phyloP scores from a whole-genome alignment of 306 rosid genomes.

The Cicer chorassanicum region DNA sequence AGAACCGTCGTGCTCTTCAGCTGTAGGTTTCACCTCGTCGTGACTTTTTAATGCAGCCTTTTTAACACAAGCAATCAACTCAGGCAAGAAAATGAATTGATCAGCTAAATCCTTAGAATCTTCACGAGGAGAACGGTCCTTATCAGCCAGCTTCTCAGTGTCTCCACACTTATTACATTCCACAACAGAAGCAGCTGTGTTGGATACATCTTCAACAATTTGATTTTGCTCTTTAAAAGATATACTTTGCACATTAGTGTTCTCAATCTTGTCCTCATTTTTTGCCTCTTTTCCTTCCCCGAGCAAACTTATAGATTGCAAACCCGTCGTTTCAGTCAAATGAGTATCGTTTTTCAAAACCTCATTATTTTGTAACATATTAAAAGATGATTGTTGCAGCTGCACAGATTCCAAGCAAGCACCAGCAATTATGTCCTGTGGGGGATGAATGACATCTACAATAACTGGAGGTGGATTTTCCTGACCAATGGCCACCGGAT shows the following conservation, averaged over 20 bases:
- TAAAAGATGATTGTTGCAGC: constrained; percentile 51
- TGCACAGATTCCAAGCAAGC: constrained; percentile 47
- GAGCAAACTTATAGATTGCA: constrained; percentile 48
- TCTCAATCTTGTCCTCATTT: constrained; percentile 48
- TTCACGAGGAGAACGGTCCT: constrained; percentile 54
- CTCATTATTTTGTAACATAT: constrained; percentile 45
- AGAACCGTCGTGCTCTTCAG: constrained; percentile 49
- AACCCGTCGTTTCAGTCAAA: constrained; percentile 47
- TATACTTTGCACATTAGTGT: constrained; percentile 45
- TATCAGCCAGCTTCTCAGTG: constrained; percentile 51
- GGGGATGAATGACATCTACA: constrained; percentile 51
- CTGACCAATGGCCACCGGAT: constrained; percentile 47
- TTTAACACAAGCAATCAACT: constrained; percentile 84
- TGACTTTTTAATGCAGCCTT: constrained; percentile 72
- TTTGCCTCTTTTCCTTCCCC: constrained; percentile 50
- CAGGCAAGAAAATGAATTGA: constrained; percentile 74
- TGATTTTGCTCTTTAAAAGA: constrained; percentile 50
- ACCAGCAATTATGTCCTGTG: constrained; percentile 46
- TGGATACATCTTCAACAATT: constrained; percentile 42
- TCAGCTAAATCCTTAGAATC: constrained; percentile 52
- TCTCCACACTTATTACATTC: constrained; percentile 46
- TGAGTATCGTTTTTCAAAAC: constrained; percentile 45
- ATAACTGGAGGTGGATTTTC: constrained; percentile 56
- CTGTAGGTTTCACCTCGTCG: constrained; percentile 62
- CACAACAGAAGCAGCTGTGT: constrained; percentile 45